A percentile compares a stretch with the other conserved stretches of the same genome.
phyloP scores from a whole-genome alignment of 1,139 yeast genomes.

The Blastobotrys aristatus region DNA sequence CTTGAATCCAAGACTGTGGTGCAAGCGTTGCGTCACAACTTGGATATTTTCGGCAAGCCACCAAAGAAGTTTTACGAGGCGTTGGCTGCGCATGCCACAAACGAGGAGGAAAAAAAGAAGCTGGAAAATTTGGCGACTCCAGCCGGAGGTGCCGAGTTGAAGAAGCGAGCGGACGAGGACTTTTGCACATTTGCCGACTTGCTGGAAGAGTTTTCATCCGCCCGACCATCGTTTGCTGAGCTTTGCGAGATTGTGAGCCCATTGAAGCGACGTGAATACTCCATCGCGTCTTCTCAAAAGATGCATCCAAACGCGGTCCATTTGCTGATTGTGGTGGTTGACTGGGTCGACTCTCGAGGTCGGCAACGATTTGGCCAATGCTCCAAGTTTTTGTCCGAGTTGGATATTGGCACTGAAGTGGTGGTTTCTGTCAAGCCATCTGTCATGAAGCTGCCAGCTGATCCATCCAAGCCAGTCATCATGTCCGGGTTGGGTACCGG shows the following conservation, averaged over 20 bases:
- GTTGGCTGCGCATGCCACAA: constrained; percentile 66
- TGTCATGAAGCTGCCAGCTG: constrained; percentile 92
- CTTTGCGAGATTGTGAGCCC: constrained; percentile 73
- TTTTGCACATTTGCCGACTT: constrained; percentile 78
- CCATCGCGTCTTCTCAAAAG: constrained; percentile 96
- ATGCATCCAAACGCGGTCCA: constrained; percentile 90
- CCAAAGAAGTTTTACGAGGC: constrained; percentile 91
- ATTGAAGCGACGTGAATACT: constrained; percentile 93
- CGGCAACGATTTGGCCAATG: constrained; percentile 91
- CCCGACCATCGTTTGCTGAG: constrained; percentile 71
- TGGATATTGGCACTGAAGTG: constrained; percentile 74
- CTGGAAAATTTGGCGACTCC: constrained; percentile 63
- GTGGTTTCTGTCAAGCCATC: constrained; percentile 96
- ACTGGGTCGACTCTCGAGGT: constrained; percentile 87
- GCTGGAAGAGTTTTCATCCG: constrained; percentile 73
- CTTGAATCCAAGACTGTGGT: constrained; percentile 73
- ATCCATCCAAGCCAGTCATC: constrained; percentile 80
- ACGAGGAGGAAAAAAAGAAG: constrained; percentile 58
- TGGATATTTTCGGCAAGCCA: constrained; percentile 91
- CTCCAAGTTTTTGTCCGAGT: constrained; percentile 80
- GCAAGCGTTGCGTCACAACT: constrained; percentile 72
- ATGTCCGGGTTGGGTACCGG: constrained; percentile 99
- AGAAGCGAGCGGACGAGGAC: constrained; percentile 80
- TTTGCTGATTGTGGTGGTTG: constrained; percentile 89
- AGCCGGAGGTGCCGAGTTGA: constrained; percentile 83